phyloP scores from a whole-genome alignment of 345 rosid species.

The Eucalyptus tenuipes region DNA sequence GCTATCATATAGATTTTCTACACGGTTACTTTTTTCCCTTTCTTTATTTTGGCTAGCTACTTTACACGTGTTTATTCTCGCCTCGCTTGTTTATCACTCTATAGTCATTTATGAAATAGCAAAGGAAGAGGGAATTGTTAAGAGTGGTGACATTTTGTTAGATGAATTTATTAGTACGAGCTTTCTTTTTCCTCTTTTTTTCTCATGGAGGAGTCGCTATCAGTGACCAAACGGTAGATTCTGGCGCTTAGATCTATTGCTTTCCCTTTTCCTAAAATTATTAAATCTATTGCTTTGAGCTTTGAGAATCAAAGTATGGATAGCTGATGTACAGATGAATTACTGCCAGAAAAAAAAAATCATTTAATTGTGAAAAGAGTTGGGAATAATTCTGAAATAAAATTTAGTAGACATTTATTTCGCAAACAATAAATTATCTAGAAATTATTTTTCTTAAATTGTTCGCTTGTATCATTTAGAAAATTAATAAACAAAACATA shows the following conservation, averaged over 20 bases:
- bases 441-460: neutral
- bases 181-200: neutral
- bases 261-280: neutral
- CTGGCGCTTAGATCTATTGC: neutral
- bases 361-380: neutral
- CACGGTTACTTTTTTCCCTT: neutral
- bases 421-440: rapidly evolving
- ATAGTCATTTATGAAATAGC: neutral
- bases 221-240: neutral
- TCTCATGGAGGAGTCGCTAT: neutral
- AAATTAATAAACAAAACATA: neutral
- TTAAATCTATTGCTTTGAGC: neutral
- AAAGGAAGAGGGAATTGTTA: neutral
- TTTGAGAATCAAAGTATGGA: neutral
- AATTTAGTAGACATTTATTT: neutral
- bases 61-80: neutral
- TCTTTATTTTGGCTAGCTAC: neutral
- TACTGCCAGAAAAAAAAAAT: neutral
- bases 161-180: neutral
- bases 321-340: neutral
- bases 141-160: neutral
- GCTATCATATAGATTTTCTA: neutral
- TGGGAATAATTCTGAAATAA: neutral
- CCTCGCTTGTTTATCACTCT: neutral
- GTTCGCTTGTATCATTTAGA: no score